A percentile compares a stretch with the other conserved stretches of the same genome.
These are phyloP conservation scores for Pythium aristosporum DNA, from an alignment of 352 stramenopile species.

Conservation along the genomic window DNA sequence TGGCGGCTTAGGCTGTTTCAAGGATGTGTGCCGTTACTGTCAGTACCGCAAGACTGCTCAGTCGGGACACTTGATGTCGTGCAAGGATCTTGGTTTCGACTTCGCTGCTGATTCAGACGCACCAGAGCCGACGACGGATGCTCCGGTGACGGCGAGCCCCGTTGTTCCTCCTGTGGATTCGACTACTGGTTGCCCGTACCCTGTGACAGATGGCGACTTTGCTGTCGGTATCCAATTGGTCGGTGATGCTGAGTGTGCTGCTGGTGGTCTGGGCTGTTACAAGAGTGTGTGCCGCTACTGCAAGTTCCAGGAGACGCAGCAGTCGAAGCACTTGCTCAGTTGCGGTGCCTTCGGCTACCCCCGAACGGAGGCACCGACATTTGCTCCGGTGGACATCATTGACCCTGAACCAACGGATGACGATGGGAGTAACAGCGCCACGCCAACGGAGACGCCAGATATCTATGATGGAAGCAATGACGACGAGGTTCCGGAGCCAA, in stretches of 20 bases:
- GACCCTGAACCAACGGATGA: background rate
- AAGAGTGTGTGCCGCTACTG: slow-evolving; percentile 24
- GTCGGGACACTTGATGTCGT: slow-evolving; percentile 23
- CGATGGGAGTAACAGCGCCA: background rate
- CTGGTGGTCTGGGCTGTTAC: slow-evolving; percentile 28
- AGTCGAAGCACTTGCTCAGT: slow-evolving; percentile 20
- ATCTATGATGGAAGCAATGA: slow-evolving; percentile 4
- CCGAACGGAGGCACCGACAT: background rate
- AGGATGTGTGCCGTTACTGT: slow-evolving; percentile 43
- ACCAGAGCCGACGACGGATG: background rate
- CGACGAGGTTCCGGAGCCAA: background rate
- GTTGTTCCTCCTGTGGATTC: background rate
- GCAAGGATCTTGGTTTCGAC: slow-evolving; percentile 14
- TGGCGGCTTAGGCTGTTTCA: slow-evolving; percentile 26
- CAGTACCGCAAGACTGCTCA: slow-evolving; percentile 20
- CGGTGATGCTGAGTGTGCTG: slow-evolving; percentile 26
- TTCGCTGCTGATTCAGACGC: background rate
- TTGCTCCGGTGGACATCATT: slow-evolving; percentile 1
- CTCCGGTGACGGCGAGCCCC: background rate
- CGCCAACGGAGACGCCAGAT: background rate
- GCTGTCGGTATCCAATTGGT: slow-evolving; percentile 21
- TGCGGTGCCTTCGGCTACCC: slow-evolving; percentile 18
- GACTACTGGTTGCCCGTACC: slow-evolving; percentile 9
- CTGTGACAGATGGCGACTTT: slow-evolving; percentile 28
- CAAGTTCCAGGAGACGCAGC: slow-evolving; percentile 14